Conservation (phyloP, 2,329 filamentous ascomycete genomes). For the Amauroascus niger region DNA sequence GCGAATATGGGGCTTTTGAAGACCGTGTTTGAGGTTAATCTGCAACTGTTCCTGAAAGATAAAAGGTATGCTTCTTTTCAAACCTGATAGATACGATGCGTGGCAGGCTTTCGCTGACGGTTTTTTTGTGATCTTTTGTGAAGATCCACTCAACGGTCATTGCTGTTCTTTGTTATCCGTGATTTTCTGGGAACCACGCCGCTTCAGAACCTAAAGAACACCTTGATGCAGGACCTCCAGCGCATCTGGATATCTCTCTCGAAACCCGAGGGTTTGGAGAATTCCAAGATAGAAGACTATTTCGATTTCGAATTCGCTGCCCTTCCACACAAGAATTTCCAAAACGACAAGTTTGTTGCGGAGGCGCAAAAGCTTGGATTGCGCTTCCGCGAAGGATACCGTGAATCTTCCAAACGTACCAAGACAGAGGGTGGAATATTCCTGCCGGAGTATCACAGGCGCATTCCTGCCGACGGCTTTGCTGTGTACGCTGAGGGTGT, state of each 20-base stretch:
- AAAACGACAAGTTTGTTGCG: slow-evolving; percentile 77
- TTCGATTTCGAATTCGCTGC: slow-evolving; percentile 98
- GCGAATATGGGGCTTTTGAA: slow-evolving; percentile 98
- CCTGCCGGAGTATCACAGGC: slow-evolving; percentile 84
- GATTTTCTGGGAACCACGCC: slow-evolving; percentile 92
- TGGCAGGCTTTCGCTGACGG: not conserved
- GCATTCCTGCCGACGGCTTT: slow-evolving; percentile 96
- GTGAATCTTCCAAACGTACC: slow-evolving; percentile 56
- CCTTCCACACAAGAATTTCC: slow-evolving; percentile 90
- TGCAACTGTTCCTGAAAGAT: slow-evolving; percentile 94
- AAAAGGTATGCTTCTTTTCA: slow-evolving; percentile 55
- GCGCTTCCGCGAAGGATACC: slow-evolving; percentile 73
- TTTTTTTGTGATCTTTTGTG: not conserved
- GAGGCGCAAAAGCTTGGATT: slow-evolving; percentile 71
- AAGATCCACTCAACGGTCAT: slow-evolving; percentile 75
- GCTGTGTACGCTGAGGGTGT: slow-evolving; percentile 85
- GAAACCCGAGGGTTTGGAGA: slow-evolving; percentile 80
- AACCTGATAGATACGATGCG: not conserved
- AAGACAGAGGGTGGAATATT: slow-evolving; percentile 72
- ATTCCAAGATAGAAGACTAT: slow-evolving; percentile 86
- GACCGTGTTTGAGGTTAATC: slow-evolving; percentile 97
- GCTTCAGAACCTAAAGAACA: slow-evolving; percentile 78
- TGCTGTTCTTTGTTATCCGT: slow-evolving; percentile 97
- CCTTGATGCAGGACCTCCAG: slow-evolving; percentile 77
- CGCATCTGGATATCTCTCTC: slow-evolving; percentile 90